Base-by-base conservation (phyloP, 2,329 filamentous ascomycete genomes). In the Talaromyces rugulosus region DNA sequence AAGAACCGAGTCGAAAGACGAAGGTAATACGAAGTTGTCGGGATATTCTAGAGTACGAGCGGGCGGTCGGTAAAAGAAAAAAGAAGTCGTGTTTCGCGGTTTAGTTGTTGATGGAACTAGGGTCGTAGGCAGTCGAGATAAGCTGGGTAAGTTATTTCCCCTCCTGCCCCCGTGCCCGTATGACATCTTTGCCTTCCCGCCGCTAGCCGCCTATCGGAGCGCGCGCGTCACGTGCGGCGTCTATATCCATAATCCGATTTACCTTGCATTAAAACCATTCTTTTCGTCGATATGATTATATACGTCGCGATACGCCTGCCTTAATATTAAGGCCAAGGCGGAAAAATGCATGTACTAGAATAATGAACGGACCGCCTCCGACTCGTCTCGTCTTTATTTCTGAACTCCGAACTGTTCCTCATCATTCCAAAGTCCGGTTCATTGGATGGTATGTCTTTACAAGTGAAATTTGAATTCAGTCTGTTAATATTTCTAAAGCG, bases 391-490 rank as follows among this genome's bases (percentile, higher is more conserved):
- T 88, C 63, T 86, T 92, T 63, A 80, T 94, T 60, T 85, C 84
- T 14, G 79, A 84, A 61, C 77, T 93, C 14, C 78, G 83, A 3
- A 71, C 72, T 57, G 78, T 79, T 56, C 71, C 78, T n/a, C 66
- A 78, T 14, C 85, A 85, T 47, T 85, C 87, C n/a, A 98, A 98
- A 78, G 89, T 97, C 64, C 88, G 94, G 64, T 96, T 98, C 75
- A 78, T 98, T 57, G 93, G 92, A 75, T 97, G 93, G 94, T 78
- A 36, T 58, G 27, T 56, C 33, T 34, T 54, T 23, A 27, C 33
- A 40, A 40, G 36, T 16, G 5, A 14, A 18, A 27, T 58, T 53
- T 12, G 51, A 64, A 53, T 52, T 42, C 23, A 52, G 44, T 65
- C 58, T 66, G 50, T 18, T 44, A 14, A 30, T 34, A 7, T 30